phyloP scores from a whole-genome alignment of 2,329 filamentous ascomycete species.

The Alternaria sp. region DNA sequence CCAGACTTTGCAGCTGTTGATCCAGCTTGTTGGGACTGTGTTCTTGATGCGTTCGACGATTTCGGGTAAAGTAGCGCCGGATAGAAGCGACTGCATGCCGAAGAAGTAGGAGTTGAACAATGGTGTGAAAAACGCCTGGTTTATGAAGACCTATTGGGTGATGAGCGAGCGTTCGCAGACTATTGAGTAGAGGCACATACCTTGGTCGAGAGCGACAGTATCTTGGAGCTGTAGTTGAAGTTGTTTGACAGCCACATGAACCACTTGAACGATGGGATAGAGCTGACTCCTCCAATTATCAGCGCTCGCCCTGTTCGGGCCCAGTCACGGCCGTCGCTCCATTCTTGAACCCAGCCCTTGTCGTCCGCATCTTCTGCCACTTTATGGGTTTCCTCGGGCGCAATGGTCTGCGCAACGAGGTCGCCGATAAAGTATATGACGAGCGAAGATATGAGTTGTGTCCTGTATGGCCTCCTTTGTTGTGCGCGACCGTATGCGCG shows the following conservation, averaged over 20 bases:
- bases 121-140: slow-evolving; percentile 82
- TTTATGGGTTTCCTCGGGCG: slow-evolving; percentile 13
- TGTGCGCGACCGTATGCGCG: slow-evolving; percentile 73
- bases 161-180: background rate
- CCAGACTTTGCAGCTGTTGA: slow-evolving; percentile 88
- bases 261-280: slow-evolving; percentile 84
- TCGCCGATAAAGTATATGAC: slow-evolving; percentile 82
- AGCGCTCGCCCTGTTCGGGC: slow-evolving; percentile 72
- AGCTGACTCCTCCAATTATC: slow-evolving; percentile 72
- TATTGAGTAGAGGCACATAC: slow-evolving; percentile 10
- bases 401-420: slow-evolving; percentile 74
- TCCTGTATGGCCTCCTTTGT: slow-evolving; percentile 73
- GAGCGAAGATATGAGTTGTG: slow-evolving; percentile 76
- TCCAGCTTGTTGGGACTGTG: slow-evolving; percentile 77
- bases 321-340: slow-evolving; percentile 54
- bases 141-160: slow-evolving; percentile 66
- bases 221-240: slow-evolving; percentile 82
- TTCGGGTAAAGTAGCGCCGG: slow-evolving; percentile 68
- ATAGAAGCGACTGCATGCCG: slow-evolving; percentile 56
- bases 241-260: slow-evolving; percentile 77
- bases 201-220: slow-evolving; percentile 75
- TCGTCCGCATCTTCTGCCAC: slow-evolving; percentile 17
- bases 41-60: slow-evolving; percentile 73
- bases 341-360: slow-evolving; percentile 46
- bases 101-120: slow-evolving; percentile 61